Evolutionary conservation across 2,329 filamentous ascomycete genomes (phyloP), one percentile per base, ranked within the genome.

Genomic region (Emericellopsis cladophorae): DNA sequence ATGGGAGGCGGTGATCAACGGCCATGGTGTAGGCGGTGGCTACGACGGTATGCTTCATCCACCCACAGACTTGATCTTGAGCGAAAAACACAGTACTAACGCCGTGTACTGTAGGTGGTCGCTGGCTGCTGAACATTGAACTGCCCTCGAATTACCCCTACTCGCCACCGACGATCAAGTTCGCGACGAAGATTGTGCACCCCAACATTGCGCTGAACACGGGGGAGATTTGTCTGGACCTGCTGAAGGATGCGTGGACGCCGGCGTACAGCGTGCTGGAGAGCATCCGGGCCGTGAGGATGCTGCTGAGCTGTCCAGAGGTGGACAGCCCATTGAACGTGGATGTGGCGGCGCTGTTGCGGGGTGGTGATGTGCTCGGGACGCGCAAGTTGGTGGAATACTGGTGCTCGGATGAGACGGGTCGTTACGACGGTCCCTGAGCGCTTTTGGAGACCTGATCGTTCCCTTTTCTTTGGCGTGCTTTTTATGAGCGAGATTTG

Each of bases 141-240:
- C 74, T 96, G 52, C 89, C 92, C 0, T 49, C 73, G 0, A 76
- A 73, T 33, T 96, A 98, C 62, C 92, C 92, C 4, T 71, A 84
- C 43, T 62, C 74, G 1, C 82, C 92, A 2, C 92, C 92, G 1
- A 72, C 67, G 33, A 81, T 98, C 49, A 69, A 64, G 43, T 98
- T 98, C 66, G 65, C 71, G n/a, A 98, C 88, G 31, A 77, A 79
- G 46, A 78, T 93, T 49, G 84, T 86, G 53, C 88, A 95, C 65
- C 80, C 89, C 37, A 95, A 95, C 61, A 78, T 78, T 26, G 67
- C 68, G 40, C 67, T 74, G 46, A 52, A 71, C 50, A 88, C 78
- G 3, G 92, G 92, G 50, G 89, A 95, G 62, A 92, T 98, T 55
- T 98, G 92, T 60, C 76, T 96, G 23, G 92, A 95, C 56, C 72